Base-by-base conservation (phyloP, 768 basidiomycete species). In the Austroboletus eburneus region DNA sequence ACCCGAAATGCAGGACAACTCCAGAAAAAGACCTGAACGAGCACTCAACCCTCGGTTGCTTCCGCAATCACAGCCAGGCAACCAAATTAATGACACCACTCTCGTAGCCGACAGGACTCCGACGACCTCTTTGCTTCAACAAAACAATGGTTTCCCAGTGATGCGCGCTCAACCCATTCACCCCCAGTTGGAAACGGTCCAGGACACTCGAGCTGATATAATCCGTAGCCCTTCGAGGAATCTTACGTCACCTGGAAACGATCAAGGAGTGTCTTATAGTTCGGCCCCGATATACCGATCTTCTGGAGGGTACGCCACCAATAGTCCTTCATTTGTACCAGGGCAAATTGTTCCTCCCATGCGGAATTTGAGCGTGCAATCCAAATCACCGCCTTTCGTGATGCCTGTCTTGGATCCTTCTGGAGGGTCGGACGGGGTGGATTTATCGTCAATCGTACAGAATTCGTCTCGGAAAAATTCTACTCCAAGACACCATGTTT, bases 341-440 rank as follows among this genome's bases (percentile, higher is more conserved):
- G 67, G 68, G 33, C 65, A 67, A 45, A 49, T 64, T 14, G 50
- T 71, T 18, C 66, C 70, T n/a, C 70, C 73, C 25, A 37, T 60
- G 13, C 66, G 76, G 51, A 71, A 67, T 56, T 56, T 66, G 9
- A 69, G 70, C 38, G 66, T 48, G 54, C 62, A 42, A 57, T 47
- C 44, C 38, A 61, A 42, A 37, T 58, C 51, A 47, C 62, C 50
- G 30, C 65, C 36, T 61, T 56, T 46, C 54, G 48, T 42, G 41
- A 38, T 33, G 12, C 52, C 48, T 53, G 59, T 37, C 46, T 61
- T 42, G 39, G 62, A 57, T 14, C 57, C 40, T 49, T 34, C 62
- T 24, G 45, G 39, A 29, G 42, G 50, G 42, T 62, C 63, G 9
- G 41, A 43, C 16, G 37, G 55, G 12, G 21, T 54, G 14, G 42